Conservation (phyloP, 2,329 filamentous ascomycete species). For the Alternaria hordeiaustralica region DNA sequence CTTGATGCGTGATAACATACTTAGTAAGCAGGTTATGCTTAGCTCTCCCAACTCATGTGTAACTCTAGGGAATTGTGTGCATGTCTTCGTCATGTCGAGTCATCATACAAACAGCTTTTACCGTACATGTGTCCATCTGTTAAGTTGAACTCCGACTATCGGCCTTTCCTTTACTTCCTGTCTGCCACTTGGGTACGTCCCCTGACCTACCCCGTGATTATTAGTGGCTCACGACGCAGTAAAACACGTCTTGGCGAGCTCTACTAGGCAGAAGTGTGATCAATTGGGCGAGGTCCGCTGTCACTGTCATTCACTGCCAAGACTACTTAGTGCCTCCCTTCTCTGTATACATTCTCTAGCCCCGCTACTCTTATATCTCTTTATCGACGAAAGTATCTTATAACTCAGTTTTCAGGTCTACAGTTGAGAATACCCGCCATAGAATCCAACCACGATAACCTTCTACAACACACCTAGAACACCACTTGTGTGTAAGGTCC, state of each 20-base stretch:
- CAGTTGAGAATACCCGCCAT: not conserved
- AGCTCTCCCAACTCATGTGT: too few species aligned
- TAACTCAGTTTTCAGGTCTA: not conserved
- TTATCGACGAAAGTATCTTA: not conserved
- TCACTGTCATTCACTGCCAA: not conserved
- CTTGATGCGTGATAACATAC: too few species aligned
- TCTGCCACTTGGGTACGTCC: not conserved
- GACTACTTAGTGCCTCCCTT: not conserved
- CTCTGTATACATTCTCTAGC: not conserved
- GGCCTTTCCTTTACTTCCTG: not conserved
- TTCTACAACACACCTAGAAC: not conserved
- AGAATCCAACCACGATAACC: not conserved
- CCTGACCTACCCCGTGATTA: not conserved
- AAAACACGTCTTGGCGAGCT: not conserved
- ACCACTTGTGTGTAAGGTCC: not conserved
- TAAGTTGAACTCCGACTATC: not conserved
- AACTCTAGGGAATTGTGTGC: too few species aligned
- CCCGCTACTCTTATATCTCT: not conserved
- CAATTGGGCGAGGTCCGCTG: not conserved
- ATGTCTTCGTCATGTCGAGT: too few species aligned
- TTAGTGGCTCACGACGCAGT: accelerated
- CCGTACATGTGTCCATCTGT: not conserved
- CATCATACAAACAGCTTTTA: too few species aligned
- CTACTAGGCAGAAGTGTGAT: not conserved
- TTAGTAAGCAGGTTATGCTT: too few species aligned